Conservation (phyloP, 2,329 filamentous ascomycete genomes). For the Beauveria brongniartii region DNA sequence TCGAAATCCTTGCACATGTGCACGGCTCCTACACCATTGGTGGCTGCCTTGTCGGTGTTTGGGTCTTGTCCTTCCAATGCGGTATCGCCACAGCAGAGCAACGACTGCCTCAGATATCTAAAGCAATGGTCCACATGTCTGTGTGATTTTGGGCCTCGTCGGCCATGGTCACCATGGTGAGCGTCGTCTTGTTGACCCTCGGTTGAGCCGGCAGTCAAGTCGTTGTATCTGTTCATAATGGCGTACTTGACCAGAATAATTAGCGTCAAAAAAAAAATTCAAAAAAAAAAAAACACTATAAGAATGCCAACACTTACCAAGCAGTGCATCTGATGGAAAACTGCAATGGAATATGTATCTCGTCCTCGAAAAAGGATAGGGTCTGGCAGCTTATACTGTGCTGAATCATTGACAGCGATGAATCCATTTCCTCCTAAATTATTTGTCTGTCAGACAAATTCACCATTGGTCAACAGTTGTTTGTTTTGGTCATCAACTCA, state of each 20-base stretch:
- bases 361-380: not conserved
- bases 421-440: not conserved
- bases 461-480: not conserved
- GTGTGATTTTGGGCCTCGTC: not conserved
- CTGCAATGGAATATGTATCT: not conserved
- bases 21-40: not conserved
- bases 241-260: not conserved
- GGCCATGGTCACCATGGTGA: not conserved
- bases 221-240: not conserved
- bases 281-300: too few relatives aligned
- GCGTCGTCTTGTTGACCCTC: not conserved
- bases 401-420: not conserved
- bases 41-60: not conserved
- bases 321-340: not conserved
- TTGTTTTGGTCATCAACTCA: not conserved
- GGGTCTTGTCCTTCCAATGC: not conserved
- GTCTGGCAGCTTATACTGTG: not conserved
- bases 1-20: constrained; percentile 2
- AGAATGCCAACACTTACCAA: not conserved
- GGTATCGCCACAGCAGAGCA: not conserved
- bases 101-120: not conserved
- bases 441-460: not conserved
- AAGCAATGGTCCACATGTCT: not conserved
- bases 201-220: not conserved
- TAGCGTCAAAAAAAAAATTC: not conserved